Conservation (phyloP, 2,329 filamentous ascomycete species). For the Alternaria conjuncta region DNA sequence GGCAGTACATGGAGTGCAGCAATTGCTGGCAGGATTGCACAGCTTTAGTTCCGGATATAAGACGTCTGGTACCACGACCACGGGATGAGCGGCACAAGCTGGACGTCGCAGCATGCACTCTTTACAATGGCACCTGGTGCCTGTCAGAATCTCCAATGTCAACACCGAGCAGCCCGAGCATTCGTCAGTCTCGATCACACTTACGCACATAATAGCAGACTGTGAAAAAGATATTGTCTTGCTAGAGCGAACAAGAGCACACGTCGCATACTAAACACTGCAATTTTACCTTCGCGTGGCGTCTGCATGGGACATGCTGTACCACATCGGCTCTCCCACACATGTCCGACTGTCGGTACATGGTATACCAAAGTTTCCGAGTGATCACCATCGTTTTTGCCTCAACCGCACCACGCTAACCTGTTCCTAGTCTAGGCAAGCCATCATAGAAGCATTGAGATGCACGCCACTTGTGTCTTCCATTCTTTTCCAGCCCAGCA, state of each 20-base stretch:
- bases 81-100: neutral
- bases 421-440: conserved; percentile 7
- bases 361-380: conserved; percentile 6
- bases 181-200: neutral
- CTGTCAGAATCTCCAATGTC: neutral
- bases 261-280: neutral
- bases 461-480: conserved; percentile 1
- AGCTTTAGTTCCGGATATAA: neutral
- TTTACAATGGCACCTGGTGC: neutral
- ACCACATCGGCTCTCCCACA: conserved; percentile 12
- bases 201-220: neutral
- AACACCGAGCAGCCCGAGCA: neutral
- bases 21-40: neutral
- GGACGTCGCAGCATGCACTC: neutral
- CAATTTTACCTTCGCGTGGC: neutral
- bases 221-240: neutral
- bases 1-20: neutral
- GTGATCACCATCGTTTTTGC: conserved; percentile 2
- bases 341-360: conserved; percentile 4
- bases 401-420: conserved; percentile 1
- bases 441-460: neutral
- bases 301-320: neutral
- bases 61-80: neutral
- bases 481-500: neutral
- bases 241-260: neutral